Base-by-base conservation (phyloP, 495 filamentous ascomycete genomes). In the Penicillium bovifimosum region DNA sequence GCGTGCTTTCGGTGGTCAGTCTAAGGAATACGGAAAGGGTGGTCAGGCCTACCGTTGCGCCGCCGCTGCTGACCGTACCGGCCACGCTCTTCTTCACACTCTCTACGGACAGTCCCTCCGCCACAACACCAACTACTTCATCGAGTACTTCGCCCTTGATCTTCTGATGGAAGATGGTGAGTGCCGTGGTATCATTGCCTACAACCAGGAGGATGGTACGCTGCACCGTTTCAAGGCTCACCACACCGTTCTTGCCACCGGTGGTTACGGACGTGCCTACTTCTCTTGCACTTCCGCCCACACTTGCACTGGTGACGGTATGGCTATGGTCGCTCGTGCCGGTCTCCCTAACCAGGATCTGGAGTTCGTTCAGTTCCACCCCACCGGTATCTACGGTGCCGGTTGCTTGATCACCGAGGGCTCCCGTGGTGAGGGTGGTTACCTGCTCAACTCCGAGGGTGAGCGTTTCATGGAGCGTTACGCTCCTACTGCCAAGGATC, bases 381-480 rank as follows among this genome's bases (percentile, higher is more conserved):
- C 93, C 20, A 96, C 93, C 47, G 93, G 93, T 76, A 98, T 98
- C 76, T 98, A 98, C 73, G 93, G 93, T 70, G 93, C 93, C 57
- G 93, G 93, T 59, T 96, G 92, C 74, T 74, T 98, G 80, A 98
- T 98, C 67, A 98, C 93, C 35, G 92, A 98, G 76, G 93, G 93
- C 60, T 90, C 93, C 60, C 89, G 93, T 78, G 93, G 93, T 74
- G 93, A 98, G 79, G 93, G 93, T 78, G 93, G 93, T 67, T 96
- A 96, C 72, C 82, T 98, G 28, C 82, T 96, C 47, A 98, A 98
- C 79, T 86, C 84, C 31, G 86, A 96, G 79, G 93, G 93, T 74
- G 93, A 96, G 76, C 87, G 92, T 61, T 98, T 98, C 75, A 98
- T 98, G 92, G 91, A 96, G 75, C 82, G 92, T 68, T 98, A 98